Percentiles rank a stretch among this genome's conserved stretches.
These are phyloP conservation scores for Aspergillus fischeri DNA, from an alignment of 2,329 filamentous ascomycete species.

Conservation along the genomic window DNA sequence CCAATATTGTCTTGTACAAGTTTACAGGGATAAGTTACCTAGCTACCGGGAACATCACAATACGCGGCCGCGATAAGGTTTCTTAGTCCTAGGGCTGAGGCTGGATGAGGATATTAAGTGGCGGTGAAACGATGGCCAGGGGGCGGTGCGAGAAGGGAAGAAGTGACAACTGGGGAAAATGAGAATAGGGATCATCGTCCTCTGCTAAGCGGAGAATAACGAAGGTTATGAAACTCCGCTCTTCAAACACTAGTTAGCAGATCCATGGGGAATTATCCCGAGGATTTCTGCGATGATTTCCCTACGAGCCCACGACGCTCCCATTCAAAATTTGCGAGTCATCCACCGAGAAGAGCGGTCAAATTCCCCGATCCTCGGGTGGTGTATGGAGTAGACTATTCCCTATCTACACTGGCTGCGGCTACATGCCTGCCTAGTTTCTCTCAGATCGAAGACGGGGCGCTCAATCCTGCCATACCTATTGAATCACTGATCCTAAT, in stretches of 20 bases:
- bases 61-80: neutral
- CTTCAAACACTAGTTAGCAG: constrained; percentile 14
- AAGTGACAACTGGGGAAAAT: constrained; percentile 7
- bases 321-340: neutral
- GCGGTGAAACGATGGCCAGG: constrained; percentile 24
- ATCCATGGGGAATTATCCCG: constrained; percentile 7
- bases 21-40: no score
- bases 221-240: constrained; percentile 17
- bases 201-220: constrained; percentile 11
- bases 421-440: neutral
- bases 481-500: neutral
- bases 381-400: no score
- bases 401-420: neutral
- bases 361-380: neutral
- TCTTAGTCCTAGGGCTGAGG: constrained; percentile 17
- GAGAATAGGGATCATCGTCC: constrained; percentile 15
- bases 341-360: neutral
- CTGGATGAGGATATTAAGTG: constrained; percentile 19
- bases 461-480: neutral
- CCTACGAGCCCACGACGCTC: neutral
- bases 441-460: neutral
- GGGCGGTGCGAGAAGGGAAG: constrained; percentile 25
- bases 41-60: no score
- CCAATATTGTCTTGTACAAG: neutral
- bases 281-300: neutral